Evolutionary conservation across 2,329 filamentous ascomycete genomes (phyloP).

Genomic region (Ophiostoma sp.): DNA sequence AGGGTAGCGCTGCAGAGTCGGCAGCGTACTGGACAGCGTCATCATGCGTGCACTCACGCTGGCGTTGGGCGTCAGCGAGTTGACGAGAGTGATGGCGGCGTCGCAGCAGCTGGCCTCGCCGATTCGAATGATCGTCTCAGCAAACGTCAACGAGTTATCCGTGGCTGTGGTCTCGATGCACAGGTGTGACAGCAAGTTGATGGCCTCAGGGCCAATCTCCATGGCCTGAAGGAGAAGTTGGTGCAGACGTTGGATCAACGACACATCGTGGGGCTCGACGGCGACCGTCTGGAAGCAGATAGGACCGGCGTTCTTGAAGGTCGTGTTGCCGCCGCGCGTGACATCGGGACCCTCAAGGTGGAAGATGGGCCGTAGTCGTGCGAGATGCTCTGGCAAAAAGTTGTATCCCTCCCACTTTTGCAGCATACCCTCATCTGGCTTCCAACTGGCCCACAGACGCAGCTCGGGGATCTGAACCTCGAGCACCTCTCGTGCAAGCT

Average conservation of each 20-base stretch:
- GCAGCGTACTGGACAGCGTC: constrained; percentile 28
- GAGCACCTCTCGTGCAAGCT: constrained; percentile 34
- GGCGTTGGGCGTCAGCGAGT: constrained; percentile 3
- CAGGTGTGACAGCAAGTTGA: constrained; percentile 29
- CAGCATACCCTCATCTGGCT: constrained; percentile 31
- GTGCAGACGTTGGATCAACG: constrained; percentile 26
- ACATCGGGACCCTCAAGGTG: constrained; percentile 33
- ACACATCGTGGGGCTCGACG: constrained; percentile 21
- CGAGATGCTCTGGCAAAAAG: constrained; percentile 28
- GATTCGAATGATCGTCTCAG: constrained; percentile 27
- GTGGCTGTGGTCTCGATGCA: constrained; percentile 28
- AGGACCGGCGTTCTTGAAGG: constrained; percentile 29
- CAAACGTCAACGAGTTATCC: constrained; percentile 26
- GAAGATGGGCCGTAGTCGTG: constrained; percentile 28
- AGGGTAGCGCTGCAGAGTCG: constrained; percentile 19
- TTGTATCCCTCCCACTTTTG: constrained; percentile 29
- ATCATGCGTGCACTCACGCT: constrained; percentile 29
- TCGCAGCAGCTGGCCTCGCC: constrained; percentile 26
- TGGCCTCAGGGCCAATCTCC: constrained; percentile 24
- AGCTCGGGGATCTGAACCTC: constrained; percentile 27
- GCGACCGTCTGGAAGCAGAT: constrained; percentile 27
- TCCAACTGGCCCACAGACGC: constrained; percentile 29
- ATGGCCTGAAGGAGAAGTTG: constrained; percentile 26
- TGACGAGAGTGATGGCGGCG: constrained; percentile 25
- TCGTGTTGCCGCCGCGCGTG: constrained; percentile 17